Base-by-base conservation (phyloP, 306 rosid genomes). In the Begonia peltatifolia region DNA sequence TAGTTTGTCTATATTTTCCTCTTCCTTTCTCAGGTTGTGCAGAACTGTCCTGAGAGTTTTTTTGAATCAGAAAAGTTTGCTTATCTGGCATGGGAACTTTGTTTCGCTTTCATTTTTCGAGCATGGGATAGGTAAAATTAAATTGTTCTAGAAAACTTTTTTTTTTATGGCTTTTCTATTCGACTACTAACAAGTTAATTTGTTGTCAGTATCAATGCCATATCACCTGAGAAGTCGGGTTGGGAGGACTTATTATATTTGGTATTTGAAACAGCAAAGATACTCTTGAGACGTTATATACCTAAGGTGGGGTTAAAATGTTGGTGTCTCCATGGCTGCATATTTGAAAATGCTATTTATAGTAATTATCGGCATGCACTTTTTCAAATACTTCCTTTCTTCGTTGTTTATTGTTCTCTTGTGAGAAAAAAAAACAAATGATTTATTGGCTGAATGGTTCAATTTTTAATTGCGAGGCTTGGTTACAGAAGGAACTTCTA, bases 11-110 rank as follows among this genome's bases (percentile, higher is more conserved):
- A 30, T 30, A 53, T 58, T 60, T 69, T 73, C 64, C 53, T 53
- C 9, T 75, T 72, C 63, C 42, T 68, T 55, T 49, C 50, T 12
- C 80, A 90, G 97, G 79, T 85, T 63, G 84, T 81, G 71, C 75
- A 78, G 67, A 85, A 78, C 79, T 85, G 94, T 70, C 94, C 95
- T 12, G 76, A 64, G 57, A 79, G 66, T 52, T 76, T 76, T 68
- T 76, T 82, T 62, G 58, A 67, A 67, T 35, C 20, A 36, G 97
- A 80, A 69, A 74, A 64, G 16, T 80, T 85, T 75, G 61, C 87
- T 50, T 69, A 76, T 69, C 52, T 72, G 58, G 72, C 79, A 17
- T 58, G 73, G 79, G 97, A 90, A 62, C 87, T 83, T 71, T 78
- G 92, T 62, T 68, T 80, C 18, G 67, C 78, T 55, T 83, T 78